Base-by-base conservation (phyloP, 768 basidiomycete genomes). In the Serendipita sp. region DNA sequence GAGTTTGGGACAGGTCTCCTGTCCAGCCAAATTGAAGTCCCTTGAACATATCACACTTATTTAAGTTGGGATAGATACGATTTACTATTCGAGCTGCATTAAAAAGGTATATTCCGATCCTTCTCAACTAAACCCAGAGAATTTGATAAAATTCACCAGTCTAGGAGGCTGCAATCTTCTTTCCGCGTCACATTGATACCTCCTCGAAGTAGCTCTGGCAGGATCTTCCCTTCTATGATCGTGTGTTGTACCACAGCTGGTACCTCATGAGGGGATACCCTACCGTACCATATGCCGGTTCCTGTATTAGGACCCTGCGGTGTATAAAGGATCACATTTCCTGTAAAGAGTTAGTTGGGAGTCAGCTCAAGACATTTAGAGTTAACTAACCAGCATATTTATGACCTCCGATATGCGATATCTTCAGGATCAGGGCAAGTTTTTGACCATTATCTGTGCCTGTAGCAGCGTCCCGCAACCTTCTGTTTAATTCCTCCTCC, bases 401-500 rank as follows among this genome's bases (percentile, higher is more conserved):
- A 76, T 97, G 95, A 2, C 94, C 93, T 23, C 95, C 94, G 46
- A 93, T 78, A 76, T 99, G 95, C 31, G 91, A 94, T 63, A 84
- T 87, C 70, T 81, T 84, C 70, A 97, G 75, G 65, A 99, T 86
- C 52, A 96, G 85, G 3, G 84, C 92, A 55, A 83, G 82, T 65
- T 83, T 85, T 27, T 80, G 76, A 45, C 67, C 73, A 37, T 74
- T 73, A 16, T 76, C 75, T 16, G 11, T 18, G 16, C 55, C 55
- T n/a, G 82, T 80, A 43, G 79, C 79, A 68, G 80, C 80, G 18
- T 79, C 68, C 74, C 78, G 70, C 66, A 80, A 72, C 48, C 75
- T 73, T n/a, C 70, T 67, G n/a, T 75, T 72, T 63, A 87, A 76
- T 69, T 80, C 79, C 23, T 73, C 75, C 55, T 86, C 82, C 45